Percentiles rank a stretch among this genome's conserved stretches.
Evolutionary conservation across 768 basidiomycete genomes (phyloP).

Genomic region (Panellus pusillus): DNA sequence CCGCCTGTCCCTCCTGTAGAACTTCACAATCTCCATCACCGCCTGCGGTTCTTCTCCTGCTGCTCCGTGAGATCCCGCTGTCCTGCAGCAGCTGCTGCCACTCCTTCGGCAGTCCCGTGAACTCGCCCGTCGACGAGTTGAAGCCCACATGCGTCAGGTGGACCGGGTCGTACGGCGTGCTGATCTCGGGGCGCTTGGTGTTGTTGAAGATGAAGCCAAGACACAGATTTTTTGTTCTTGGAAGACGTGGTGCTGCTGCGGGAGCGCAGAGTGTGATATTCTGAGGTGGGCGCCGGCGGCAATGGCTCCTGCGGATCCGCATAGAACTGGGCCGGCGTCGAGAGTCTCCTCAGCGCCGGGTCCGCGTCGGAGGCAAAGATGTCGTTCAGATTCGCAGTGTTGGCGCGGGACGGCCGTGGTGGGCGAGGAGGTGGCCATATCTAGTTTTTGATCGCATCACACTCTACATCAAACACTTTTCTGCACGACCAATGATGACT

Average conservation of each 20-base stretch:
- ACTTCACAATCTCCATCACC: slow-evolving; percentile 98
- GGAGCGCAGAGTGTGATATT: slow-evolving; percentile 34
- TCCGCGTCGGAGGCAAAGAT: slow-evolving; percentile 65
- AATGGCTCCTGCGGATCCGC: slow-evolving; percentile 39
- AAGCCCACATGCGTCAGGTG: slow-evolving; percentile 99
- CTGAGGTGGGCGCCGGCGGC: slow-evolving; percentile 19
- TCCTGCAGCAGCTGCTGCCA: slow-evolving; percentile 98
- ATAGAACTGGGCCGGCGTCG: slow-evolving; percentile 49
- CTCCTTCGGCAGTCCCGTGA: slow-evolving; percentile 96
- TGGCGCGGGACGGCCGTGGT: slow-evolving; percentile 79
- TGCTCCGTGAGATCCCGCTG: slow-evolving; percentile 92
- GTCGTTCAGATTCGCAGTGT: slow-evolving; percentile 80
- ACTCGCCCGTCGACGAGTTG: slow-evolving; percentile 98
- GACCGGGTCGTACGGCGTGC: slow-evolving; percentile 97
- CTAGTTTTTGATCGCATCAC: too few species aligned
- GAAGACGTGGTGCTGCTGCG: slow-evolving; percentile 47
- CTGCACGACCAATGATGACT: too few species aligned
- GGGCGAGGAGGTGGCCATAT: slow-evolving; percentile 50
- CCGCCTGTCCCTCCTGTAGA: slow-evolving; percentile 86
- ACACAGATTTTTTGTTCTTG: slow-evolving; percentile 66
- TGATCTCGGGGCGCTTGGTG: slow-evolving; percentile 85
- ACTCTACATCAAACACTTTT: too few species aligned
- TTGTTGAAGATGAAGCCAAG: slow-evolving; percentile 77
- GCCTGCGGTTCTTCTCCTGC: slow-evolving; percentile 97
- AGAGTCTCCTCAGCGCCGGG: slow-evolving; percentile 51